Percentiles rank a stretch among this genome's conserved stretches.
Conservation (phyloP, 768 basidiomycete genomes). For the Sporobolomyces roseus region DNA sequence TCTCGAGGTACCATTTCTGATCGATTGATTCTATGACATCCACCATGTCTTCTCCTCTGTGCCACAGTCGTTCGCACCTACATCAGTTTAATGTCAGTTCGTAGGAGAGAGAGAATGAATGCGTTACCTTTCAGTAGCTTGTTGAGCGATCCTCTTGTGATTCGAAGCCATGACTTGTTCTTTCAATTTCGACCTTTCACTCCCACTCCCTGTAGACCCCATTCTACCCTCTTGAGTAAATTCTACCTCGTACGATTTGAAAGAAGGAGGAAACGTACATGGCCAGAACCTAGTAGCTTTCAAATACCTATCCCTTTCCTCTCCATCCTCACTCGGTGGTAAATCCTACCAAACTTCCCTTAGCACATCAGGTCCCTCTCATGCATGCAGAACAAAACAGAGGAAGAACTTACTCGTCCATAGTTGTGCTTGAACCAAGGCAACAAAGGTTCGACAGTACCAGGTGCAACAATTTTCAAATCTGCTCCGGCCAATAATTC, state of each 20-base stretch:
- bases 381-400: too few species aligned
- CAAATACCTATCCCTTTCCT: slow-evolving; percentile 26
- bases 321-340: slow-evolving; percentile 25
- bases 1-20: slow-evolving; percentile 13
- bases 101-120: not conserved
- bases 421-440: slow-evolving; percentile 38
- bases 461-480: slow-evolving; percentile 1
- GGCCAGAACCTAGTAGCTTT: slow-evolving; percentile 9
- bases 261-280: slow-evolving; percentile 23
- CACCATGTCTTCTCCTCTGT: slow-evolving; percentile 15
- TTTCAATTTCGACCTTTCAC: slow-evolving; percentile 22
- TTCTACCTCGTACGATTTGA: too few species aligned
- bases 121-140: slow-evolving; percentile 8
- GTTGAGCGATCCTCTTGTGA: slow-evolving; percentile 14
- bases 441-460: not conserved
- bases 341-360: too few species aligned
- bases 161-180: slow-evolving; percentile 33
- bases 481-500: not conserved
- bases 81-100: too few species aligned
- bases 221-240: too few species aligned
- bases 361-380: too few species aligned
- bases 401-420: too few species aligned
- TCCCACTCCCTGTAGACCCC: slow-evolving; percentile 9
- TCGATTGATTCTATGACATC: not conserved
- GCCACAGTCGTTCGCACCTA: not conserved